Evolutionary conservation across 1,284 basidiomycete species (phyloP).

Genomic region (Marasmius tenuissimus): DNA sequence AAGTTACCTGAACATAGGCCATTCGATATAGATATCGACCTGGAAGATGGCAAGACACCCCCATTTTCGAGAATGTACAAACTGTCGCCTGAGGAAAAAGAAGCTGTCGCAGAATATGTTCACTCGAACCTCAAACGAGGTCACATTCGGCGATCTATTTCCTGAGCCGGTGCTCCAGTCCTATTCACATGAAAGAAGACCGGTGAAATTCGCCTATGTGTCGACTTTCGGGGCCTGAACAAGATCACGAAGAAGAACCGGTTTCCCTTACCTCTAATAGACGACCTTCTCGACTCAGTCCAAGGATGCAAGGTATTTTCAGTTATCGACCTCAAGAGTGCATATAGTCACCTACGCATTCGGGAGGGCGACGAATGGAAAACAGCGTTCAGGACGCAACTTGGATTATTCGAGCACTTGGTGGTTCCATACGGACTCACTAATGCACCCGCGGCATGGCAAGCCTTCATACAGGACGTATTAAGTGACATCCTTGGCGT

Average conservation of each 20-base stretch:
- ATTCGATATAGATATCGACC: slow-evolving; percentile 26
- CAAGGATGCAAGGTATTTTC: background rate
- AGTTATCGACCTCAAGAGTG: slow-evolving; percentile 23
- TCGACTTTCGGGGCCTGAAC: slow-evolving; percentile 46
- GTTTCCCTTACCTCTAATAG: slow-evolving; percentile 39
- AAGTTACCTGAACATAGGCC: slow-evolving; percentile 20
- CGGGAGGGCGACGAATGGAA: slow-evolving; percentile 2
- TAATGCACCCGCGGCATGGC: slow-evolving; percentile 27
- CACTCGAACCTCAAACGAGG: slow-evolving; percentile 34
- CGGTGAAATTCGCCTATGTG: slow-evolving; percentile 31
- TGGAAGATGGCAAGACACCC: slow-evolving; percentile 31
- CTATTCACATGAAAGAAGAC: slow-evolving; percentile 51
- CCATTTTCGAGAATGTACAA: slow-evolving; percentile 33
- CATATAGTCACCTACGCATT: slow-evolving; percentile 29
- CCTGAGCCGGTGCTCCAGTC: slow-evolving; percentile 36
- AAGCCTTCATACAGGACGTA: slow-evolving; percentile 38
- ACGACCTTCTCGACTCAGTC: slow-evolving; percentile 30
- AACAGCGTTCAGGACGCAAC: slow-evolving; percentile 16
- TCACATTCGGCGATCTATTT: slow-evolving; percentile 35
- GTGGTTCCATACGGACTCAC: slow-evolving; percentile 37
- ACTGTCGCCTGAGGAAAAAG: slow-evolving; percentile 29
- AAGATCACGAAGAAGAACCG: slow-evolving; percentile 34
- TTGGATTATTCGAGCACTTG: slow-evolving; percentile 34
- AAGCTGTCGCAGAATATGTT: slow-evolving; percentile 34
- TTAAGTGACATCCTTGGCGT: slow-evolving; percentile 30